Conservation (phyloP, 257 asterid species). For the Lavandula angustifolia region DNA sequence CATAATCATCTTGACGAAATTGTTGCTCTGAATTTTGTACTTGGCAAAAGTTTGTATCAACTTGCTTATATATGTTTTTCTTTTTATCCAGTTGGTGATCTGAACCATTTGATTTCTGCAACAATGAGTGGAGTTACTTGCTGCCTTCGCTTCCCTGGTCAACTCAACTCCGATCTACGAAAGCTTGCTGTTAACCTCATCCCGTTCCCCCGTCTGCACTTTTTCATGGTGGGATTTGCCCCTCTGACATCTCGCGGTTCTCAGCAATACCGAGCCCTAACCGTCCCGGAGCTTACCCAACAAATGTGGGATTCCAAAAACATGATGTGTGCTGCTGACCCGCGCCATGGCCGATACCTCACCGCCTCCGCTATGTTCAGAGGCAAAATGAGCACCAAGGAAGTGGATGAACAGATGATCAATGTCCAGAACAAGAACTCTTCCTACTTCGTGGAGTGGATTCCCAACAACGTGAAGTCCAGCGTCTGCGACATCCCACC, state of each 20-base stretch:
- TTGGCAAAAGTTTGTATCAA: background rate
- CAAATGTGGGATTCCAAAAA: slow-evolving; percentile 65
- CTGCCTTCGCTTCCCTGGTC: slow-evolving; percentile 84
- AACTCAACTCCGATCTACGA: slow-evolving; percentile 70
- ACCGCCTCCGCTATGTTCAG: slow-evolving; percentile 91
- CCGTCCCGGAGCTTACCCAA: slow-evolving; percentile 76
- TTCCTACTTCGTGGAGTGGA: slow-evolving; percentile 87
- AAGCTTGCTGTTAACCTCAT: slow-evolving; percentile 77
- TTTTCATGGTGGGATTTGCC: slow-evolving; percentile 85
- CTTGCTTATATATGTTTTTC: slow-evolving; percentile 1
- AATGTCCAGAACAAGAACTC: slow-evolving; percentile 84
- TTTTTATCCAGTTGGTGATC: slow-evolving; percentile 67
- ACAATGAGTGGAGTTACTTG: slow-evolving; percentile 91
- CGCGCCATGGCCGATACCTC: slow-evolving; percentile 62
- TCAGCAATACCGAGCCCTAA: slow-evolving; percentile 71
- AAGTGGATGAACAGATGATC: slow-evolving; percentile 35
- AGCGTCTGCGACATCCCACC: slow-evolving; percentile 91
- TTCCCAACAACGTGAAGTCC: slow-evolving; percentile 81
- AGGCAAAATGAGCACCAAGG: slow-evolving; percentile 64
- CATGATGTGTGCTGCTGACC: too few species aligned
- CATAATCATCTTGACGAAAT: background rate
- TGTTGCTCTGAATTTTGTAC: background rate
- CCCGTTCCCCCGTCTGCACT: slow-evolving; percentile 83
- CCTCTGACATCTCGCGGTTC: slow-evolving; percentile 79
- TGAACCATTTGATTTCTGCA: slow-evolving; percentile 83